phyloP scores from a whole-genome alignment of 257 asterid genomes.

The Solanum neorickii region DNA sequence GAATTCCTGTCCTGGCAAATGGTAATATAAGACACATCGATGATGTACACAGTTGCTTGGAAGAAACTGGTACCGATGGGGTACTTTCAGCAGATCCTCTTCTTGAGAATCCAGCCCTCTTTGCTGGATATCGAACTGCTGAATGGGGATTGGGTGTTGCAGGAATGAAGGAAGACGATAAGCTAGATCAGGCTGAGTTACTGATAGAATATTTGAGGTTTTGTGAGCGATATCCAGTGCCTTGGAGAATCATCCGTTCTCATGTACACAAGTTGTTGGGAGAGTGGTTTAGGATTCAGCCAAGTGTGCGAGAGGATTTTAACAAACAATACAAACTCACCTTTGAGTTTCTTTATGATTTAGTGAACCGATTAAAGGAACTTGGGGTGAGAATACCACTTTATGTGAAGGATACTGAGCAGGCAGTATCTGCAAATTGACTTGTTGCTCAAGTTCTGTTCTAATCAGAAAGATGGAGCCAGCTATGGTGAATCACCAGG shows the following conservation, averaged over 20 bases:
- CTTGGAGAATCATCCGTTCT: slow-evolving; percentile 94
- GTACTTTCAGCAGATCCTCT: slow-evolving; percentile 91
- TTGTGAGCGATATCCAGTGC: slow-evolving; percentile 83
- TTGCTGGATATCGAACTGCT: slow-evolving; percentile 68
- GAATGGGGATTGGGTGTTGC: slow-evolving; percentile 49
- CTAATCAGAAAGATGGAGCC: background rate
- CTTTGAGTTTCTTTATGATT: slow-evolving; percentile 59
- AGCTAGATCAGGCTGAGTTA: slow-evolving; percentile 66
- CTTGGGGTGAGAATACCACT: slow-evolving; percentile 66
- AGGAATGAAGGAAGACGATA: slow-evolving; percentile 27
- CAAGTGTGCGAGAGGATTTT: slow-evolving; percentile 59
- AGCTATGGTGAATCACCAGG: background rate
- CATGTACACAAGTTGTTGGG: slow-evolving; percentile 91
- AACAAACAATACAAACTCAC: slow-evolving; percentile 60
- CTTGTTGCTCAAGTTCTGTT: slow-evolving; percentile 5
- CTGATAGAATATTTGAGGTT: slow-evolving; percentile 59
- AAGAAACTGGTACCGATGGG: slow-evolving; percentile 72
- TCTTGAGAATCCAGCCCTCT: slow-evolving; percentile 91
- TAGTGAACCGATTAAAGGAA: slow-evolving; percentile 59
- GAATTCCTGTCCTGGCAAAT: slow-evolving; percentile 91
- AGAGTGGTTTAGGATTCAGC: slow-evolving; percentile 81
- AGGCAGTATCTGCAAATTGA: slow-evolving; percentile 10
- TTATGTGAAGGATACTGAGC: slow-evolving; percentile 24
- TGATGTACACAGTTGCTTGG: slow-evolving; percentile 59
- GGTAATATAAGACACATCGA: slow-evolving; percentile 75